Evolutionary conservation across 192 early-diverging fungal species (phyloP).

Genomic region (Backusella tarrabulga): DNA sequence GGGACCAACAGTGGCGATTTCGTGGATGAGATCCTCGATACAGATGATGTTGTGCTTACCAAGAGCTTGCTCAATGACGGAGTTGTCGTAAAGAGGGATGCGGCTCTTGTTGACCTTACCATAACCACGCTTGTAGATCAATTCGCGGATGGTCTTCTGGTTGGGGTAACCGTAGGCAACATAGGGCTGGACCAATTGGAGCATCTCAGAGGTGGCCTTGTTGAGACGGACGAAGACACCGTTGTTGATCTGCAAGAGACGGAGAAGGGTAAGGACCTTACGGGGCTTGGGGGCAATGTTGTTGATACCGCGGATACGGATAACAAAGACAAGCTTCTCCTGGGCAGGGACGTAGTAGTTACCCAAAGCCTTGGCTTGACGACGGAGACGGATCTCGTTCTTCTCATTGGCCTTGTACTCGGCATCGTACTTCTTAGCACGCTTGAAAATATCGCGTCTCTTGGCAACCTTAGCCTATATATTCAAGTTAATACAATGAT

Average conservation of each 20-base stretch:
- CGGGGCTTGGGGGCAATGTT: conserved; percentile 98
- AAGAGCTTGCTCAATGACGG: conserved; percentile 88
- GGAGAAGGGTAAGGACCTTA: conserved; percentile 98
- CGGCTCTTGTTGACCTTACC: conserved; percentile 98
- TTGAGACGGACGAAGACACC: conserved; percentile 94
- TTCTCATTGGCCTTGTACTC: conserved; percentile 92
- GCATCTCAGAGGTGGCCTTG: conserved; percentile 96
- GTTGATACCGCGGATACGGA: conserved; percentile 99
- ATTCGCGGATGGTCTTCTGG: conserved; percentile 96
- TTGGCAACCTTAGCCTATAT: conserved; percentile 57
- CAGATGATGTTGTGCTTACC: conserved; percentile 97
- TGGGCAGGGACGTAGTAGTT: conserved; percentile 95
- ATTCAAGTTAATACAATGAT: not conserved
- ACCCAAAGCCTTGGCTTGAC: conserved; percentile 88
- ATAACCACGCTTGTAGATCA: conserved; percentile 99
- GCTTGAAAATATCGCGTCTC: conserved; percentile 98
- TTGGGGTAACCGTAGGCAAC: conserved; percentile 94
- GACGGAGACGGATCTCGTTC: conserved; percentile 87
- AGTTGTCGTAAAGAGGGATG: conserved; percentile 95
- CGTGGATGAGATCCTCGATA: conserved; percentile 97
- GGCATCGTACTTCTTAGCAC: conserved; percentile 96
- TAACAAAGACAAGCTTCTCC: conserved; percentile 95
- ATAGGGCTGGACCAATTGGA: conserved; percentile 95
- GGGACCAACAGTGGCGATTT: conserved; percentile 97
- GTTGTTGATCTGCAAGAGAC: conserved; percentile 99